Percentiles rank a stretch among this genome's conserved stretches.
These are phyloP conservation scores for Eimeria nieschulzi DNA, from an alignment of 169 alveolate species.

Conservation along the genomic window DNA sequence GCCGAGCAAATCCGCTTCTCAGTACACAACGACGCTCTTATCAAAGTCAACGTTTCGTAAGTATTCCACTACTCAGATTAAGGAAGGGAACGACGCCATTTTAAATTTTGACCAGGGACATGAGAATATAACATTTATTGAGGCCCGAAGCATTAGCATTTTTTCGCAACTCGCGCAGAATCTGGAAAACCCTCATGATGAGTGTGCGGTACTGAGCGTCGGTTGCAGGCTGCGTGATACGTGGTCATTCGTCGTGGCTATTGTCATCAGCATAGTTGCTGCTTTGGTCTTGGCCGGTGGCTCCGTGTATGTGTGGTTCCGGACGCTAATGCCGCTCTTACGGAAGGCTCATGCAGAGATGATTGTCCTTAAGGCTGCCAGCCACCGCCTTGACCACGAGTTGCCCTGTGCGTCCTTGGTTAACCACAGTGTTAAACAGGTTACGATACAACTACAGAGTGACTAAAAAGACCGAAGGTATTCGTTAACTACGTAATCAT, in stretches of 20 bases:
- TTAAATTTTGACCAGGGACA: too few relatives aligned
- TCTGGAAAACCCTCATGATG: background rate
- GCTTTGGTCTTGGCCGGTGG: slow-evolving; percentile 37
- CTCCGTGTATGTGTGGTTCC: slow-evolving; percentile 30
- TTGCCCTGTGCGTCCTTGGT: slow-evolving; percentile 66
- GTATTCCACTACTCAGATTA: background rate
- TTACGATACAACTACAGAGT: background rate
- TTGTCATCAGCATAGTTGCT: slow-evolving; percentile 56
- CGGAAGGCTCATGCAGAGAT: slow-evolving; percentile 48
- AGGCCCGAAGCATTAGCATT: too few relatives aligned
- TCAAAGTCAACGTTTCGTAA: slow-evolving; percentile 61
- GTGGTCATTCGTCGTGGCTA: slow-evolving; percentile 75
- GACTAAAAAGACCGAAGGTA: background rate
- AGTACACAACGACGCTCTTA: slow-evolving; percentile 55
- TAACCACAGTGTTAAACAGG: background rate
- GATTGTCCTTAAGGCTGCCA: slow-evolving; percentile 58
- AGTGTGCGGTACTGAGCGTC: background rate
- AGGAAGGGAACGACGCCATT: too few relatives aligned
- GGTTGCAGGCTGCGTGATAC: slow-evolving; percentile 64
- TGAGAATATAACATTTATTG: too few relatives aligned
- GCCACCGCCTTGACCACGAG: slow-evolving; percentile 76
- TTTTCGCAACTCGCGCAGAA: background rate
- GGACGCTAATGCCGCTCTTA: slow-evolving; percentile 37
- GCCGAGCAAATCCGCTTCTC: slow-evolving; percentile 41
- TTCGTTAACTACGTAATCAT: background rate